A percentile compares a stretch with the other conserved stretches of the same genome.
Conservation (phyloP, 805 yeast genomes). For the Myxozyma sirexii region DNA sequence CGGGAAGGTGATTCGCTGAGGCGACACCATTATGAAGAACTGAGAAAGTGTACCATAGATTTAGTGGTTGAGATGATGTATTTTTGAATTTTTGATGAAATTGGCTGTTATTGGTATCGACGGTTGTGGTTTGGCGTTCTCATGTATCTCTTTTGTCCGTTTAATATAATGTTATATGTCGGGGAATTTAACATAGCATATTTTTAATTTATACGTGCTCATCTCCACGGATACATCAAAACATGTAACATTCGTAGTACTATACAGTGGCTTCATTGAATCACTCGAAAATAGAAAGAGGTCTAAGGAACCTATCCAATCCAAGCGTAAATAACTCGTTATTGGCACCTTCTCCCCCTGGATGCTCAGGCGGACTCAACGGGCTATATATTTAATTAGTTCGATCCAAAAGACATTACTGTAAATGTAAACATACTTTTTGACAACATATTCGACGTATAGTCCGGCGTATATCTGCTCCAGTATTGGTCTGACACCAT, state of each 20-base stretch:
- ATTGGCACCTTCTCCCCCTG: constrained; percentile 54
- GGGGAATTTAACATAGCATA: too few species aligned
- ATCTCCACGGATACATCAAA: neutral
- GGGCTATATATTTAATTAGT: constrained; percentile 41
- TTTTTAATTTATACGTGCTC: neutral
- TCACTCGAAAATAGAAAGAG: constrained; percentile 34
- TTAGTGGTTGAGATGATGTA: neutral
- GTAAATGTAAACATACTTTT: constrained; percentile 53
- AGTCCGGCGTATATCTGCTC: constrained; percentile 61
- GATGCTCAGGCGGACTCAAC: constrained; percentile 60
- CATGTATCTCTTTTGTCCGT: neutral
- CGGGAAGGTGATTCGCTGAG: too few species aligned
- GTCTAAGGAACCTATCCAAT: constrained; percentile 53
- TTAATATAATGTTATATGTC: too few species aligned
- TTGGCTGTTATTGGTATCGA: neutral
- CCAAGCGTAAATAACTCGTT: constrained; percentile 59
- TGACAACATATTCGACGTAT: constrained; percentile 62
- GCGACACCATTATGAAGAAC: too few species aligned
- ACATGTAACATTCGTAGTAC: too few species aligned
- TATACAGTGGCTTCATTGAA: neutral
- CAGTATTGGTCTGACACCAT: constrained; percentile 57
- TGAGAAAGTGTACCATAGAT: neutral
- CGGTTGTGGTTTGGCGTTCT: neutral
- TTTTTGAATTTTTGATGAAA: neutral
- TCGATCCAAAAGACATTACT: too few species aligned